A percentile compares a stretch with the other conserved stretches of the same genome.
Evolutionary conservation across 257 asterid genomes (phyloP).

Genomic region (Thymus quinquecostatus): DNA sequence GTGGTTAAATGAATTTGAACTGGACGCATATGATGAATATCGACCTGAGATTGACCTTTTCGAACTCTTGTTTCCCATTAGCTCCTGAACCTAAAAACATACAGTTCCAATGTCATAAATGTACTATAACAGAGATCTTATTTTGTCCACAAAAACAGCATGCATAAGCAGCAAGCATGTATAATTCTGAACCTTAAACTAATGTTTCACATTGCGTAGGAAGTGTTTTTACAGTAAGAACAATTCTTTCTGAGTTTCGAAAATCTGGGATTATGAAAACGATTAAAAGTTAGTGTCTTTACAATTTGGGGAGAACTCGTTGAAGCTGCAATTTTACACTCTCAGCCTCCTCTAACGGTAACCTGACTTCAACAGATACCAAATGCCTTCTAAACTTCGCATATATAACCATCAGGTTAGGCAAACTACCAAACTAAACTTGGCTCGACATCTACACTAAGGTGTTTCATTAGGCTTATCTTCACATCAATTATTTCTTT

Average conservation of each 20-base stretch:
- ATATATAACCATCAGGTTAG: not conserved
- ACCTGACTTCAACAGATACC: conserved; percentile 1
- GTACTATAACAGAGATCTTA: not conserved
- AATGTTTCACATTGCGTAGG: not conserved
- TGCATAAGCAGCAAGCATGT: too few relatives aligned
- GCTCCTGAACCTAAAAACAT: conserved; percentile 33
- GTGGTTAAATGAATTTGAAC: conserved; percentile 54
- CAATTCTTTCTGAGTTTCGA: too few relatives aligned
- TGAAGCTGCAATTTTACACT: not conserved
- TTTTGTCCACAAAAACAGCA: conserved; percentile 17
- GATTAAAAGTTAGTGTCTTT: not conserved
- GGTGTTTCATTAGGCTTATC: not conserved
- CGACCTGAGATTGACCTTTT: conserved; percentile 67
- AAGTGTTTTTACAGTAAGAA: too few relatives aligned
- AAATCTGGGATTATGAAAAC: not conserved
- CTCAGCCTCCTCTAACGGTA: not conserved
- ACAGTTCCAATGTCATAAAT: conserved; percentile 1
- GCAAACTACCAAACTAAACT: not conserved
- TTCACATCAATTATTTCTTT: not conserved
- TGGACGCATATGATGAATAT: conserved; percentile 69
- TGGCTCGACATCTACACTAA: not conserved
- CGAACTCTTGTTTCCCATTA: conserved; percentile 88
- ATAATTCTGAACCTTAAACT: not conserved
- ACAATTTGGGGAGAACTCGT: not conserved
- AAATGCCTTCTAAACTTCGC: not conserved